A percentile compares a stretch with the other conserved stretches of the same genome.
These are phyloP conservation scores for Lathyrus tuberosus DNA, from an alignment of 306 rosid species.

Conservation along the genomic window DNA sequence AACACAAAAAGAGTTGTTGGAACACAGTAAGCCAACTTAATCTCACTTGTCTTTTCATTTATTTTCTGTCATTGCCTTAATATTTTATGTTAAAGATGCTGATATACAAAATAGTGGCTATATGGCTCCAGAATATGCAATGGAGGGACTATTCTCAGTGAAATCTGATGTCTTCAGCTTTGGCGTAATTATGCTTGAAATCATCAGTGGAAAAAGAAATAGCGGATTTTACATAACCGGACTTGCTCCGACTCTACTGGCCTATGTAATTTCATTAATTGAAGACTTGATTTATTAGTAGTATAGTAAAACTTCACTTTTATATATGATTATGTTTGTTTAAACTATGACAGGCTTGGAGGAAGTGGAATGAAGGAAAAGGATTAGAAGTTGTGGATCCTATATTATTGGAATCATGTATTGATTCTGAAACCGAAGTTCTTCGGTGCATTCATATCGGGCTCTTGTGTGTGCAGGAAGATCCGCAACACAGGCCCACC, in stretches of 20 bases:
- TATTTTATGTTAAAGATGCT: not conserved
- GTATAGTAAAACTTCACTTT: not conserved
- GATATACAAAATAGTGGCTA: conserved; percentile 49
- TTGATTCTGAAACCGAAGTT: conserved; percentile 22
- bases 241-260: conserved; percentile 50
- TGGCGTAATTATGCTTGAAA: conserved; percentile 63
- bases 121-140: conserved; percentile 68
- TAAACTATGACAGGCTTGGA: conserved; percentile 54
- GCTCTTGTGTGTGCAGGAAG: conserved; percentile 63
- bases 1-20: conserved; percentile 66
- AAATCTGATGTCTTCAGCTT: conserved; percentile 70
- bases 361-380: conserved; percentile 52
- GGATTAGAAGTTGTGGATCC: conserved; percentile 52
- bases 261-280: conserved; percentile 47
- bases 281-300: not conserved
- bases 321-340: not conserved
- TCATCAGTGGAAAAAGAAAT: conserved; percentile 54
- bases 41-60: not conserved
- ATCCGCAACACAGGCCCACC: conserved; percentile 56
- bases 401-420: conserved; percentile 37
- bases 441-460: conserved; percentile 53
- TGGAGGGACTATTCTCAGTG: conserved; percentile 56
- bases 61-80: not conserved
- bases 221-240: conserved; percentile 47
- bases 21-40: conserved; percentile 50